Percentiles rank a stretch among this genome's conserved stretches.
Evolutionary conservation across 768 basidiomycete genomes (phyloP).

Genomic region (Fomitopsis serialis): DNA sequence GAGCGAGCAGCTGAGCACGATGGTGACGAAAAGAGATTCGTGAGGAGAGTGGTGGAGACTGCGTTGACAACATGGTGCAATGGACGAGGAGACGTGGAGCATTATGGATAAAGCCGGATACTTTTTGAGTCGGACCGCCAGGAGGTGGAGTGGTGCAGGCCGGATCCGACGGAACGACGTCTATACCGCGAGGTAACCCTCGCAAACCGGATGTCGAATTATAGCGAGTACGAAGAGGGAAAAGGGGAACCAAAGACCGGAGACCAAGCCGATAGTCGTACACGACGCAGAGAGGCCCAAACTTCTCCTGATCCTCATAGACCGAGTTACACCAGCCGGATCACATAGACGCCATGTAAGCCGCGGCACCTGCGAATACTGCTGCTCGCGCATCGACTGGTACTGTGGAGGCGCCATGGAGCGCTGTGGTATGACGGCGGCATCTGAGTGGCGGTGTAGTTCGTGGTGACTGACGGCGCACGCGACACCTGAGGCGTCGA

Average conservation of each 20-base stretch:
- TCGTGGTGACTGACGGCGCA: slow-evolving; percentile 1
- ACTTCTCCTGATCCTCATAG: background rate
- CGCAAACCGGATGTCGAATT: background rate
- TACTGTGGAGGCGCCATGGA: slow-evolving; percentile 3
- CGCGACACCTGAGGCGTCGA: slow-evolving; percentile 12
- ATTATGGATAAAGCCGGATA: background rate
- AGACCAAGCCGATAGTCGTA: background rate
- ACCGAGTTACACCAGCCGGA: background rate
- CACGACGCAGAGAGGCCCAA: background rate
- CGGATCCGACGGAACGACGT: background rate
- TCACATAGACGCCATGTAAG: slow-evolving; percentile 6
- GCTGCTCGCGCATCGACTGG: background rate
- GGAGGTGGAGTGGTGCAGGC: no score
- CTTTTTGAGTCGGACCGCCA: background rate
- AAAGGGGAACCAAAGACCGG: background rate
- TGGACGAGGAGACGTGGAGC: no score
- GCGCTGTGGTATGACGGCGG: slow-evolving; percentile 8
- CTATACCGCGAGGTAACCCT: background rate
- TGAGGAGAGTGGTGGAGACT: no score
- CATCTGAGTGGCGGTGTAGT: background rate
- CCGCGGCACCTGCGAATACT: slow-evolving; percentile 4
- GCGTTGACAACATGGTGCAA: no score
- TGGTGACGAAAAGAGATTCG: background rate
- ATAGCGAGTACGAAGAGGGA: background rate
- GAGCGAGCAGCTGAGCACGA: background rate